A percentile compares a stretch with the other conserved stretches of the same genome.
phyloP scores from a whole-genome alignment of 495 filamentous ascomycete genomes.

The Neurospora tetraspora region DNA sequence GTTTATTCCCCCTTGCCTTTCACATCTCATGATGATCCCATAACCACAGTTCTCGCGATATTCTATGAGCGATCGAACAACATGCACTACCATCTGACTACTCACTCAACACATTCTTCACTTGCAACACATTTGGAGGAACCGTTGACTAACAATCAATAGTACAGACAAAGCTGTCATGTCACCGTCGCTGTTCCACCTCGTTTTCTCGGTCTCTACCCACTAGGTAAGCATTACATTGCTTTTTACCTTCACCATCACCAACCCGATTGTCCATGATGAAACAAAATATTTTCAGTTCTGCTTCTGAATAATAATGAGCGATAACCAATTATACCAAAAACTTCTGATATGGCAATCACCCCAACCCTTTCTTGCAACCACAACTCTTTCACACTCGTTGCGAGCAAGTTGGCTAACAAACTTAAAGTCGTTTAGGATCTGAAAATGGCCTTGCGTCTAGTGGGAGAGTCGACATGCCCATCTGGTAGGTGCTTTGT shows the following conservation, averaged over 20 bases:
- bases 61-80: slow-evolving; percentile 84
- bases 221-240: slow-evolving; percentile 11
- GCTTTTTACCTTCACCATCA: not conserved
- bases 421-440: not conserved
- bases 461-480: slow-evolving; percentile 8
- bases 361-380: slow-evolving; percentile 3
- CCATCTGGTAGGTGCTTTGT: not conserved
- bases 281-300: slow-evolving; percentile 75
- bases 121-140: slow-evolving; percentile 8
- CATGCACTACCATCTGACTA: slow-evolving; percentile 99
- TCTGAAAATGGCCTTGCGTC: not conserved
- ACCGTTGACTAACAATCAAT: slow-evolving; percentile 11
- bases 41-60: slow-evolving; percentile 52
- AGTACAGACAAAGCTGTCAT: not conserved
- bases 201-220: not conserved
- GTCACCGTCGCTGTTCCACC: not conserved
- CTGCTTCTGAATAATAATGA: slow-evolving; percentile 84
- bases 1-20: slow-evolving; percentile 4
- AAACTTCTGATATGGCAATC: slow-evolving; percentile 38
- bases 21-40: slow-evolving; percentile 44
- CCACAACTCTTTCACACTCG: not conserved
- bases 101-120: slow-evolving; percentile 13
- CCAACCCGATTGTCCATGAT: slow-evolving; percentile 48
- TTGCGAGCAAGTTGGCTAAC: not conserved
- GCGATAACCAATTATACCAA: slow-evolving; percentile 74